Percentiles rank a stretch among this genome's conserved stretches.
phyloP scores from a whole-genome alignment of 2,329 filamentous ascomycete species.

The Leptographium wingfieldii region DNA sequence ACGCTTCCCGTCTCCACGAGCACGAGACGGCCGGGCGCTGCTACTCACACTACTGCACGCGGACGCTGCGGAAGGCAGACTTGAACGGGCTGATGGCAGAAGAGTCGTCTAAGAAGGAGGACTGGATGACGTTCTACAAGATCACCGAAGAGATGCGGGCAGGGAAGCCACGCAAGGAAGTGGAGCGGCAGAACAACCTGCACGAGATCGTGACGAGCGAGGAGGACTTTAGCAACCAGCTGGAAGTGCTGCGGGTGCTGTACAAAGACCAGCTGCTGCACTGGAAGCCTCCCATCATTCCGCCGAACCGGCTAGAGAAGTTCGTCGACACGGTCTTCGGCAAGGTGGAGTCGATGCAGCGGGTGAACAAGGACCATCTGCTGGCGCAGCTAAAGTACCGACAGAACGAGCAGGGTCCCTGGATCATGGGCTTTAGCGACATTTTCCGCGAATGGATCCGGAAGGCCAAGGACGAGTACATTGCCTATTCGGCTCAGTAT shows the following conservation, averaged over 20 bases:
- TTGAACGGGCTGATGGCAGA: slow-evolving; percentile 61
- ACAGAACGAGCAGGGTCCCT: slow-evolving; percentile 92
- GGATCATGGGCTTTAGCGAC: slow-evolving; percentile 87
- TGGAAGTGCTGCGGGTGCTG: slow-evolving; percentile 72
- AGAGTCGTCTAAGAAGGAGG: slow-evolving; percentile 55
- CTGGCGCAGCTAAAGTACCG: slow-evolving; percentile 91
- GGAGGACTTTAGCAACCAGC: slow-evolving; percentile 77
- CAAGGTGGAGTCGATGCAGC: slow-evolving; percentile 75
- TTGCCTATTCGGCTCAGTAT: slow-evolving; percentile 83
- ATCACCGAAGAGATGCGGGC: slow-evolving; percentile 67
- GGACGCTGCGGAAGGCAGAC: slow-evolving; percentile 90
- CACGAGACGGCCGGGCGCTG: slow-evolving; percentile 60
- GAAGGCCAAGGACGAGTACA: slow-evolving; percentile 77
- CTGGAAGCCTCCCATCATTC: slow-evolving; percentile 68
- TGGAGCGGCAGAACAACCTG: slow-evolving; percentile 84
- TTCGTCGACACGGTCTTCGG: slow-evolving; percentile 85
- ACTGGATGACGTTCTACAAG: slow-evolving; percentile 85
- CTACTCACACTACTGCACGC: slow-evolving; percentile 87
- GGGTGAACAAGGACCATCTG: slow-evolving; percentile 85
- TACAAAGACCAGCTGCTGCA: slow-evolving; percentile 70
- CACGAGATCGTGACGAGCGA: slow-evolving; percentile 94
- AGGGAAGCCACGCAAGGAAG: slow-evolving; percentile 65
- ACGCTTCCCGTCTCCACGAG: slow-evolving; percentile 72
- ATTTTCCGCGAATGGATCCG: slow-evolving; percentile 98
- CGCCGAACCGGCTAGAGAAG: slow-evolving; percentile 61